Percentiles rank a stretch among this genome's conserved stretches.
phyloP scores from a whole-genome alignment of 2,329 filamentous ascomycete species.

The Fonsecaea erecta region DNA sequence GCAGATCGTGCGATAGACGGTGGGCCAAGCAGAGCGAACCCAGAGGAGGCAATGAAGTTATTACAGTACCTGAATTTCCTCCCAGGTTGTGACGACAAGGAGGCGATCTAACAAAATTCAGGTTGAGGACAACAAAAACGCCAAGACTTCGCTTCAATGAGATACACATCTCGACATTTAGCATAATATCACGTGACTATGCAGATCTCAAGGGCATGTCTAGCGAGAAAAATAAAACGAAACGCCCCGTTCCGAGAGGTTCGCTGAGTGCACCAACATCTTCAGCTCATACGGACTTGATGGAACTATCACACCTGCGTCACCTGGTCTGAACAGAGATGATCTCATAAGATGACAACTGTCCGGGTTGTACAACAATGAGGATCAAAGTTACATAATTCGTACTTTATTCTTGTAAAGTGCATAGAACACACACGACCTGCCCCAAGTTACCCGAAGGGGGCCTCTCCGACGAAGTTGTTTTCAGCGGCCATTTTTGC shows the following conservation, averaged over 20 bases:
- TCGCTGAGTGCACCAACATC: no score
- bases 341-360: not conserved
- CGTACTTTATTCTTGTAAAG: slow-evolving; percentile 1
- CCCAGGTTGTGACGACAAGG: not conserved
- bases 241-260: not conserved
- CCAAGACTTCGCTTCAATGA: not conserved
- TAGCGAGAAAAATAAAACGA: not conserved
- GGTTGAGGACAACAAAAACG: not conserved
- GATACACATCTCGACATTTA: not conserved
- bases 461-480: not conserved
- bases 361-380: not conserved
- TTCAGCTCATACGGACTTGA: no score
- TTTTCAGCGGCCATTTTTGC: not conserved
- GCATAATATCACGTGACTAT: not conserved
- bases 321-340: no score
- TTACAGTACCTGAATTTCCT: not conserved
- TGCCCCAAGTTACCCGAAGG: slow-evolving; percentile 6
- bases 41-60: not conserved
- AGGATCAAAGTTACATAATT: not conserved
- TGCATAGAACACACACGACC: not conserved
- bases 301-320: no score
- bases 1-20: no score
- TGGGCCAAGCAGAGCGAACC: not conserved
- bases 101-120: not conserved
- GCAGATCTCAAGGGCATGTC: not conserved